A percentile compares a stretch with the other conserved stretches of the same genome.
Evolutionary conservation across 495 filamentous ascomycete species (phyloP).

Genomic region (Aspergillus taichungensis): DNA sequence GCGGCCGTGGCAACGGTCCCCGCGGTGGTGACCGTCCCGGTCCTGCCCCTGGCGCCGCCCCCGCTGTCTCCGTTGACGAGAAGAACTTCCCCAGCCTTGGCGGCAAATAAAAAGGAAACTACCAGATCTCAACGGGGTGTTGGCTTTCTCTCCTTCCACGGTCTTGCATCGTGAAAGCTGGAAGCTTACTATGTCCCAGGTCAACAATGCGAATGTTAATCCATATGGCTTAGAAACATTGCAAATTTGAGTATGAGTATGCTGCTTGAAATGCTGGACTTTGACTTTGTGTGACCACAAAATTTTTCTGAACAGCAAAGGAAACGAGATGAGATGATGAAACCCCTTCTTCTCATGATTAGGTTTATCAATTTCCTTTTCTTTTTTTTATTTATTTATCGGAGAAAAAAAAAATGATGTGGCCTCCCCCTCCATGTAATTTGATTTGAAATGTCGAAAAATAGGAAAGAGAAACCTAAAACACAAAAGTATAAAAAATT

Average conservation of each 20-base stretch:
- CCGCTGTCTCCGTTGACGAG: slow-evolving; percentile 36
- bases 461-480: slow-evolving; percentile 23
- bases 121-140: too few species aligned
- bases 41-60: slow-evolving; percentile 14
- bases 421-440: slow-evolving; percentile 23
- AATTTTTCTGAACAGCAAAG: too few species aligned
- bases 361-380: slow-evolving; percentile 8
- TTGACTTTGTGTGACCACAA: too few species aligned
- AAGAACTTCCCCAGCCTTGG: slow-evolving; percentile 46
- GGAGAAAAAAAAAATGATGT: slow-evolving; percentile 8
- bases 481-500: slow-evolving; percentile 2
- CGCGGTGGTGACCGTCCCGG: slow-evolving; percentile 27
- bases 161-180: too few species aligned
- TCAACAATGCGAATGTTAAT: too few species aligned
- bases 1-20: slow-evolving; percentile 32
- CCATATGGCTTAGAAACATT: too few species aligned
- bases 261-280: too few species aligned
- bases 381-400: too few species aligned
- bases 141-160: too few species aligned
- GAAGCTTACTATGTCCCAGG: too few species aligned
- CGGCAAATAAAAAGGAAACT: too few species aligned
- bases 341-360: slow-evolving; percentile 4
- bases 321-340: slow-evolving; percentile 8
- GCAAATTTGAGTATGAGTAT: too few species aligned
- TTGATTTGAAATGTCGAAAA: slow-evolving; percentile 29